These are phyloP conservation scores for Mariannaea elegans DNA, from an alignment of 2,329 filamentous ascomycete genomes.

Conservation along the genomic window DNA sequence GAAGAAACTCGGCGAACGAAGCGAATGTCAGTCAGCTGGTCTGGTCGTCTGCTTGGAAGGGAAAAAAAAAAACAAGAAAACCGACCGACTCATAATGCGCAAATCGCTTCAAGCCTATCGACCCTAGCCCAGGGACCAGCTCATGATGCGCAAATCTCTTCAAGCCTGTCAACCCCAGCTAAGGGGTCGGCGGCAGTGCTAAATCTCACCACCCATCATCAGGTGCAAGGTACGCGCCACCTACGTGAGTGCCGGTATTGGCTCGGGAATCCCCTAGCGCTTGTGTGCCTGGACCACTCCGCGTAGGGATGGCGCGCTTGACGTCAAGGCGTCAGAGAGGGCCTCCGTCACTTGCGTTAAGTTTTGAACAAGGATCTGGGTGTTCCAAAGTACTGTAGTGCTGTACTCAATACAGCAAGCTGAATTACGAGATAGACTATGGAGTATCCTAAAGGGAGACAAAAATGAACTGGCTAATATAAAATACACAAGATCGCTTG, in stretches of 20 bases:
- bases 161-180: neutral
- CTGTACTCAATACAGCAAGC: neutral
- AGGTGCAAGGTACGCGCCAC: neutral
- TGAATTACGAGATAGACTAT: neutral
- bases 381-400: neutral
- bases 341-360: too few species aligned
- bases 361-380: neutral
- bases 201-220: slow-evolving; percentile 1
- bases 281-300: neutral
- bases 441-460: neutral
- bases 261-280: neutral
- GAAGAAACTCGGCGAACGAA: too few species aligned
- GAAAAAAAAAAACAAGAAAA: too few species aligned
- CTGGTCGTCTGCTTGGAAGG: too few species aligned
- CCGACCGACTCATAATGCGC: neutral
- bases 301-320: too few species aligned
- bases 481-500: neutral
- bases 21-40: too few species aligned
- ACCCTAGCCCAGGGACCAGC: neutral
- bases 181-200: neutral
- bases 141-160: neutral
- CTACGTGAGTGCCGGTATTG: neutral
- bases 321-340: too few species aligned
- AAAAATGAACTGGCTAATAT: slow-evolving; percentile 5
- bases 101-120: neutral